Base-by-base conservation (phyloP, 495 filamentous ascomycete species). In the Haplographium delicatum region DNA sequence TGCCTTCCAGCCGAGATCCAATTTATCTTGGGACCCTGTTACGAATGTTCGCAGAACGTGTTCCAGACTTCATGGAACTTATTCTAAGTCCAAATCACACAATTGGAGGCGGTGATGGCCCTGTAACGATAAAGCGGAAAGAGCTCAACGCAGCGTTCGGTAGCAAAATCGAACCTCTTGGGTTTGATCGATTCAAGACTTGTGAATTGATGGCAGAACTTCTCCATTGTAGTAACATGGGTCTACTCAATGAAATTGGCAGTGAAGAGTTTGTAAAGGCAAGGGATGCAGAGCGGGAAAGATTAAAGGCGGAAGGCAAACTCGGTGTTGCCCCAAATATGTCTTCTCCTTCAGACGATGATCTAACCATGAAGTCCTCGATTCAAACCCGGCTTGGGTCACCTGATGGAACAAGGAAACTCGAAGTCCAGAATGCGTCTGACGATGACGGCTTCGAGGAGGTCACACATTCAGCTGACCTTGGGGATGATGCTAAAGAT, bases 201-300 rank as follows among this genome's bases (percentile, higher is more conserved):
- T 99, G 94, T 63, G 93, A 99, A 67, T 72, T 99, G 56, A 97
- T 99, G 94, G 93, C 93, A 2, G 93, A 99, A 61, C 72, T 99
- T 37, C 69, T 99, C 27, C 93, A 99, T 62, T 99, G 93, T 69
- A 97, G 94, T 69, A 99, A 99, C 60, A 99, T 99, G 93, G 89
- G 85, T 6, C 73, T 99, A 40, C 71, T 99, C 46, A 99, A 99
- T 59, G 91, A 97, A 65, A 72, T 82, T 13, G 94, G 94, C 19
- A 90, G 89, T 25, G 93, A 99, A 59, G 80, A 86, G 40, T 85
- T 94, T 55, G 86, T 96, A 26, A 83, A 75, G 56, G 74, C 83
- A 34, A 77, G 94, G 44, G 89, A 99, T 64, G 71, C 74, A 9
- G 90, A 96, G 56, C 81, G 93, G 22, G 88, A 91, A 51, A 75